phyloP scores from a whole-genome alignment of 306 rosid species.

The Ochetophila trinervis region DNA sequence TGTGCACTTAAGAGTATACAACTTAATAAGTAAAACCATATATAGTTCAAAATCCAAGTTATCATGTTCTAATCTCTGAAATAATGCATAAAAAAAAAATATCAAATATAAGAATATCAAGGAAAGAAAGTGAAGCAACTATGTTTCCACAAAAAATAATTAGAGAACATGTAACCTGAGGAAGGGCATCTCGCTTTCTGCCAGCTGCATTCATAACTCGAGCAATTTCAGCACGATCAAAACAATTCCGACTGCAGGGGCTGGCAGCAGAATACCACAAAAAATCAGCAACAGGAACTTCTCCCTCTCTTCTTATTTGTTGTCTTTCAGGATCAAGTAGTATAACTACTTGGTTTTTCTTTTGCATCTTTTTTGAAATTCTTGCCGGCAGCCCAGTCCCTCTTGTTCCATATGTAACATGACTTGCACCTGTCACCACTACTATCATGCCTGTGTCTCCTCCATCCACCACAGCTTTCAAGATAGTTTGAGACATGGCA shows the following conservation, averaged over 20 bases:
- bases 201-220: conserved; percentile 99
- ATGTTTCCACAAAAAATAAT: background rate
- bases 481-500: conserved; percentile 71
- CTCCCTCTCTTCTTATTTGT: conserved; percentile 81
- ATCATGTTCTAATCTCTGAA: conserved; percentile 3
- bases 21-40: background rate
- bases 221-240: conserved; percentile 97
- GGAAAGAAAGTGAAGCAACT: background rate
- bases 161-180: conserved; percentile 59
- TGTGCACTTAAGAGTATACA: background rate
- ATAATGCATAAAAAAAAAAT: background rate
- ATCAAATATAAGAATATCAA: background rate
- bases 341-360: conserved; percentile 87
- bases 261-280: conserved; percentile 98
- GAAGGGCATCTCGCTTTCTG: conserved; percentile 87
- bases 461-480: conserved; percentile 59
- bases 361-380: conserved; percentile 73
- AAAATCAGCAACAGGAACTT: conserved; percentile 91
- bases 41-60: background rate
- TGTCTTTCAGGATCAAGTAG: conserved; percentile 96
- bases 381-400: conserved; percentile 96
- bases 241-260: conserved; percentile 87
- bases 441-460: conserved; percentile 68
- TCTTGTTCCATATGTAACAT: conserved; percentile 76
- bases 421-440: conserved; percentile 91